Conservation (phyloP, 306 rosid genomes). For the Medicago lupulina region DNA sequence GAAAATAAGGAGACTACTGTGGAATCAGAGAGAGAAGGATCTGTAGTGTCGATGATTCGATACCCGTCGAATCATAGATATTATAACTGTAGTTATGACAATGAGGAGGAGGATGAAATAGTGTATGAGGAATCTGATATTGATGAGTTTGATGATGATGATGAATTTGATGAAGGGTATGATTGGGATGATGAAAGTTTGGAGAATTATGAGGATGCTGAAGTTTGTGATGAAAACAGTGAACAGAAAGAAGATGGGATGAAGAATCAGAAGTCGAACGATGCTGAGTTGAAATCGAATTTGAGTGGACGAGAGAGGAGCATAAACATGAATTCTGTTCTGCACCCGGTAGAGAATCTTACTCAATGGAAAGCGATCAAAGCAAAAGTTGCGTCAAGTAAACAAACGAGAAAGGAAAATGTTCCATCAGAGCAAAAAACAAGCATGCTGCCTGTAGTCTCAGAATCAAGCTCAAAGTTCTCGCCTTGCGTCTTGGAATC, state of each 20-base stretch:
- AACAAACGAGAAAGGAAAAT: slow-evolving; percentile 70
- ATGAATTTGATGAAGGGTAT: slow-evolving; percentile 47
- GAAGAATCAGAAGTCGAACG: slow-evolving; percentile 38
- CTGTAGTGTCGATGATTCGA: slow-evolving; percentile 35
- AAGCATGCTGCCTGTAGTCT: slow-evolving; percentile 19
- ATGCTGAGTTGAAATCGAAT: slow-evolving; percentile 58
- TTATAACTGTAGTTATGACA: slow-evolving; percentile 61
- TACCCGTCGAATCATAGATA: slow-evolving; percentile 78
- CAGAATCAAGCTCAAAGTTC: slow-evolving; percentile 43
- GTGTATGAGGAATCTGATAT: slow-evolving; percentile 39
- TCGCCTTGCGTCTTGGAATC: slow-evolving; percentile 45
- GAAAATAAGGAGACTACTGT: slow-evolving; percentile 38
- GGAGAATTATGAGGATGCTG: slow-evolving; percentile 34
- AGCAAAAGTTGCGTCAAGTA: slow-evolving; percentile 61
- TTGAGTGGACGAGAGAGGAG: slow-evolving; percentile 42
- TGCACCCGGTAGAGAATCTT: slow-evolving; percentile 80
- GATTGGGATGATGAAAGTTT: slow-evolving; percentile 39
- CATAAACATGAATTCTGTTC: slow-evolving; percentile 59
- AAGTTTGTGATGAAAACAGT: slow-evolving; percentile 42
- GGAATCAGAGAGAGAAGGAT: slow-evolving; percentile 39
- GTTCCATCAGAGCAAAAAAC: slow-evolving; percentile 45
- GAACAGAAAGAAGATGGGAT: slow-evolving; percentile 45
- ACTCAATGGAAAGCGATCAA: slow-evolving; percentile 90
- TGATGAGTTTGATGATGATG: neutral
- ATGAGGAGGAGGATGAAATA: slow-evolving; percentile 65